These are phyloP conservation scores for Magnusiomyces ingens DNA, from an alignment of 1,139 yeast genomes.

Conservation along the genomic window DNA sequence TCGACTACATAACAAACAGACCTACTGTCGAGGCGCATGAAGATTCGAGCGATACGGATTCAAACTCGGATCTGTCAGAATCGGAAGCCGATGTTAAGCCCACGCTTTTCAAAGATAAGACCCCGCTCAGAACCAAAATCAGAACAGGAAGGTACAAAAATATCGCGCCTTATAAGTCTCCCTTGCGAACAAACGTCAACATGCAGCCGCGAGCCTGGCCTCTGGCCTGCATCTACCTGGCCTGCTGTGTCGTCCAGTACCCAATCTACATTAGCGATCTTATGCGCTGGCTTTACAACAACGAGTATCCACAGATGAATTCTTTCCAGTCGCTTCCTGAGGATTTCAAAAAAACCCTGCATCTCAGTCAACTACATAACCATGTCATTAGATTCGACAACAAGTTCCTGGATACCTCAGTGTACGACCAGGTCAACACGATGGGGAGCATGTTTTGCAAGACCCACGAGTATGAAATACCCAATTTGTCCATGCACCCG, in stretches of 20 bases:
- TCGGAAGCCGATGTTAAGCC: not conserved
- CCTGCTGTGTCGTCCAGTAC: constrained; percentile 21
- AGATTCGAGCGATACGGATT: not conserved
- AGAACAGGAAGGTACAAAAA: not conserved
- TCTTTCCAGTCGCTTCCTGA: constrained; percentile 20
- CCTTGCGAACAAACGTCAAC: no score
- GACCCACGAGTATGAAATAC: constrained; percentile 19
- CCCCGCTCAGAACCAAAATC: not conserved
- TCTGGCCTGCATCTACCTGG: constrained; percentile 5
- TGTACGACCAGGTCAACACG: constrained; percentile 14
- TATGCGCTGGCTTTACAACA: constrained; percentile 27
- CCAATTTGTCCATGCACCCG: constrained; percentile 23
- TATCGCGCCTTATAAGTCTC: not conserved
- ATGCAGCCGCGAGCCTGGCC: not conserved
- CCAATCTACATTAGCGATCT: constrained; percentile 31
- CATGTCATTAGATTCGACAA: constrained; percentile 2
- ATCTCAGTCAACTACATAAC: not conserved
- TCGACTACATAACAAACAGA: not conserved
- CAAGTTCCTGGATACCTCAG: constrained; percentile 16
- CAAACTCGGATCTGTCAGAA: not conserved
- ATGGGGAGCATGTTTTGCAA: constrained; percentile 16
- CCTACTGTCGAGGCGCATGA: not conserved
- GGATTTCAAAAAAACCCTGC: constrained; percentile 6
- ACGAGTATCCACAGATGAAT: constrained; percentile 28
- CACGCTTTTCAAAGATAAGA: not conserved